These are phyloP conservation scores for Quercus berberidifolia DNA, from an alignment of 306 rosid species.

Conservation along the genomic window DNA sequence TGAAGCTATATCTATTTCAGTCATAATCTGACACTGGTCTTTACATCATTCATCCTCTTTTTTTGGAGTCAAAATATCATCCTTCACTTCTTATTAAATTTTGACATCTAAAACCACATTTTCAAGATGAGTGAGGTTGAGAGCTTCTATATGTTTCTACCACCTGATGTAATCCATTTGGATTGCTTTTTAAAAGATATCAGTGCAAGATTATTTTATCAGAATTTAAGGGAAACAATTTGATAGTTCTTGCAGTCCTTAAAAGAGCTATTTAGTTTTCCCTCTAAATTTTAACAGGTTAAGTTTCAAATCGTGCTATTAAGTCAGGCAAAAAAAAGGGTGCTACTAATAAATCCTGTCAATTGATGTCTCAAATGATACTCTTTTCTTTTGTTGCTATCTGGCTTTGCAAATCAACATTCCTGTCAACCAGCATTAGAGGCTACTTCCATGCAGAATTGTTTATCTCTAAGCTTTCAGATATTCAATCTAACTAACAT, in stretches of 20 bases:
- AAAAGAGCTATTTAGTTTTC: constrained; percentile 1
- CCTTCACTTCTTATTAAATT: neutral
- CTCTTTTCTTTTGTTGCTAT: neutral
- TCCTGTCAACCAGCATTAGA: constrained; percentile 13
- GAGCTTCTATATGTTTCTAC: neutral
- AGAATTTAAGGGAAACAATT: neutral
- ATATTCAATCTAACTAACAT: constrained; percentile 9
- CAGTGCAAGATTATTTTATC: neutral
- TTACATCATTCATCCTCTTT: neutral
- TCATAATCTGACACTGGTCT: neutral
- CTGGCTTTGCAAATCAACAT: neutral
- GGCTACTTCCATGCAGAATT: constrained; percentile 1
- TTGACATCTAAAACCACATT: neutral
- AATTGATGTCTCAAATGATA: neutral
- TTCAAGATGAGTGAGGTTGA: neutral
- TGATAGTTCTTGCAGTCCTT: neutral
- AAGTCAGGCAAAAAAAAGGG: neutral
- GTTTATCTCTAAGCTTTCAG: neutral
- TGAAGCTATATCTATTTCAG: constrained; percentile 7
- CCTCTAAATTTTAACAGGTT: neutral
- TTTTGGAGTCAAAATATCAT: neutral
- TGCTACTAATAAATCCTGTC: neutral
- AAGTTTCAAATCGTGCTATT: neutral
- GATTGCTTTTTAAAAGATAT: neutral
- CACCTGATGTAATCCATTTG: neutral